phyloP scores from a whole-genome alignment of 2,329 filamentous ascomycete species.

The Coleophoma cylindrospora region DNA sequence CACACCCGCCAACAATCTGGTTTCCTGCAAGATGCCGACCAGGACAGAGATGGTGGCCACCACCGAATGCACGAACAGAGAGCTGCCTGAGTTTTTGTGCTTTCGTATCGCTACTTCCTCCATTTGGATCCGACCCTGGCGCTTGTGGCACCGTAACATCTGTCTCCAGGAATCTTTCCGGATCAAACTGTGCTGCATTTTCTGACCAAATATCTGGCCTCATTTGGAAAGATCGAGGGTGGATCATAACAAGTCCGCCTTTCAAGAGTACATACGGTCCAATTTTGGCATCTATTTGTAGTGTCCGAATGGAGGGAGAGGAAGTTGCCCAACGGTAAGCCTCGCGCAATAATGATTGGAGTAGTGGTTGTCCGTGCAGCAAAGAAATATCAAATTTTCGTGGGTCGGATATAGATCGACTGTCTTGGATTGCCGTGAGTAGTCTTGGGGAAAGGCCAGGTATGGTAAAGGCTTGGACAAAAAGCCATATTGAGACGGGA shows the following conservation, averaged over 20 bases:
- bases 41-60: constrained; percentile 1
- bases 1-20: not conserved
- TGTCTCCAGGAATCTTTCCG: not conserved
- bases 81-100: not conserved
- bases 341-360: not conserved
- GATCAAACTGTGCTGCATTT: not conserved
- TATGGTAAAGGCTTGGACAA: not conserved
- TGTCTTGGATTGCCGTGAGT: not conserved
- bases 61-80: not conserved
- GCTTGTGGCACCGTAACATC: not conserved
- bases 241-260: not conserved
- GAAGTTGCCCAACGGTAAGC: not conserved
- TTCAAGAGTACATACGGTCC: not conserved
- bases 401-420: not conserved
- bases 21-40: not conserved
- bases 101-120: not conserved
- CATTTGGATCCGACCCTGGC: not conserved
- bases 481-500: not conserved
- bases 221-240: not conserved
- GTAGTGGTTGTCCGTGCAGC: not conserved
- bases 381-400: not conserved
- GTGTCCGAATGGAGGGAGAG: not conserved
- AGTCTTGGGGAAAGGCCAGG: not conserved
- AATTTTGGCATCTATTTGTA: not conserved
- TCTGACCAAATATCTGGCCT: not conserved